Base-by-base conservation (phyloP, 495 filamentous ascomycete genomes). In the Aspergillus wentii region DNA sequence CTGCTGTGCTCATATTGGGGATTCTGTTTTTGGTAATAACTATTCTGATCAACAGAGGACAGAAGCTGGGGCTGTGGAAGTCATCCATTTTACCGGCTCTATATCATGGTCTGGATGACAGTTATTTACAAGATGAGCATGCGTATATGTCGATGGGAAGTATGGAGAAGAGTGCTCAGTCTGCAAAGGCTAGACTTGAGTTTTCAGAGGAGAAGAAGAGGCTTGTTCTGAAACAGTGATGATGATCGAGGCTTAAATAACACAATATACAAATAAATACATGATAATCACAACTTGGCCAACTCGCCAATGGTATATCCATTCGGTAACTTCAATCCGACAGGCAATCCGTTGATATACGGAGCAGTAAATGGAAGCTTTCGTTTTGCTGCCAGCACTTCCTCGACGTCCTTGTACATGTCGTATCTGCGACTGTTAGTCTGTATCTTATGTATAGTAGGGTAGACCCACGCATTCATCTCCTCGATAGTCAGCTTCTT, bases 401-500 rank as follows among this genome's bases (percentile, higher is more conserved):
- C 60, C 19, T 70, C 66, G n/a, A 71, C 38, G 38, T 73, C 64
- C 17, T 49, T 49, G 43, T 67, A 58, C 71, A 75, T 72, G 40
- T 75, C 66, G 40, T 74, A 75, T 19, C 60, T 71, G 26, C 4
- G 11, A 5, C n/a, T n/a, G n/a, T n/a, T n/a, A n/a, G n/a, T n/a
- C n/a, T n/a, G n/a, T n/a, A n/a, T n/a, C n/a, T n/a, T n/a, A n/a
- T 33, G 1, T 20, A 15, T 8, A 2, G 14, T 14, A 31, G 13
- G 14, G 13, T 11, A 8, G 2, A 61, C 69, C 57, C 48, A 71
- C 65, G 51, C 50, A 34, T 75, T 73, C 68, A 75, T 75, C 33
- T 75, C 69, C 40, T 73, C 69, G 23, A 73, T 71, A 0, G 69
- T 75, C n/a, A 75, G 41, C 19, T 69, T 68, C 31, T 64, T 57